A percentile compares a stretch with the other conserved stretches of the same genome.
Conservation (phyloP, 2,329 filamentous ascomycete genomes). For the Immersiporthe knoxdaviesiana region DNA sequence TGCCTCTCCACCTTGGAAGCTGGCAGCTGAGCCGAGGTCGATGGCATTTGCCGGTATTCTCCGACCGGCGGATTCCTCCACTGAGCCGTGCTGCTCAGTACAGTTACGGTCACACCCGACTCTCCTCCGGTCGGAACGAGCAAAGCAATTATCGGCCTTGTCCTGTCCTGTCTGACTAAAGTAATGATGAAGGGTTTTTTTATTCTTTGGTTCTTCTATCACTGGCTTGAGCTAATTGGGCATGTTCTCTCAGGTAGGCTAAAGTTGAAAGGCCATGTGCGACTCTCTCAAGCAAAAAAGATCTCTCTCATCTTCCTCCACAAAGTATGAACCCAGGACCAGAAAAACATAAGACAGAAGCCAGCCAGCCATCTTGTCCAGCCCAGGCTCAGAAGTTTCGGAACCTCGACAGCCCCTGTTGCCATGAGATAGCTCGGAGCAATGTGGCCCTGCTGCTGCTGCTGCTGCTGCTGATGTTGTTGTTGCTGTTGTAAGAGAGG, state of each 20-base stretch:
- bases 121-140: not conserved
- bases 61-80: not conserved
- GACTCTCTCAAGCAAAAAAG: not conserved
- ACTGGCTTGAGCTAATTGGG: not conserved
- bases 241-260: not conserved
- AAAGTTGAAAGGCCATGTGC: not conserved
- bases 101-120: not conserved
- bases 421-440: not conserved
- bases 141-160: not conserved
- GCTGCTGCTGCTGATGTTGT: not conserved
- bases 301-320: not conserved
- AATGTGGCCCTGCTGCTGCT: not conserved
- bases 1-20: too few species aligned
- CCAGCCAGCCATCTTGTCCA: not conserved
- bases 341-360: not conserved
- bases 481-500: not conserved
- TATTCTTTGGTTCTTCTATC: constrained; percentile 9
- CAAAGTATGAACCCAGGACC: not conserved
- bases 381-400: not conserved
- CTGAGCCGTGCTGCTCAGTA: not conserved
- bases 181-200: too few species aligned
- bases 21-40: constrained; percentile 16
- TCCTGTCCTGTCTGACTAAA: not conserved
- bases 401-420: not conserved
- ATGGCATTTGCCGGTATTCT: constrained; percentile 4